Base-by-base conservation (phyloP, 129 eudicot genomes). In the Lactuca saligna region DNA sequence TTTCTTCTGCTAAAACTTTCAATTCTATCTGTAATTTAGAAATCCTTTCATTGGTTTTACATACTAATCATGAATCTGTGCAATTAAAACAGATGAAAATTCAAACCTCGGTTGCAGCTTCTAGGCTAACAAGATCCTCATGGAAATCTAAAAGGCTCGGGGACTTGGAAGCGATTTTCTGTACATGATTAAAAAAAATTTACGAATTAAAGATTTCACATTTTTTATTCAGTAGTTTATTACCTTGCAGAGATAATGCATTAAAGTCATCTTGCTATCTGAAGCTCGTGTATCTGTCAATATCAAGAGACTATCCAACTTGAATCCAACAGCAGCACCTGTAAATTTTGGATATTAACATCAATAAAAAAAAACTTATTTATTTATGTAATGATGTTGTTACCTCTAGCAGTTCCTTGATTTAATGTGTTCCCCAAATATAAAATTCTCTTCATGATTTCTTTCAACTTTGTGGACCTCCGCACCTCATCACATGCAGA, bases 181-280 rank as follows among this genome's bases (percentile, higher is more conserved):
- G 82, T 53, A 71, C 63, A 57, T 61, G 29, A 25, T 25, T 25
- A 25, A 25, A 25, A 25, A 20, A 20, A 20, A 20, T 20, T 20
- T 0, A 25, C 29, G 29, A 25, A 25, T 25, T 25, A 25, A 25
- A 25, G 29, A 25, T 25, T 25, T 25, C 29, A 25, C 29, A 25
- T 25, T 25, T 25, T 25, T 1, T 25, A 25, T 25, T 25, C 2
- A 25, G 29, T 25, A 20, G 25, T 20, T 20, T 20, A 0, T 0
- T 80, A 92, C 98, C 98, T 83, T 89, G 86, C 98, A 89, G 71
- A 93, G 98, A 74, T 93, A 93, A 81, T 93, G 95, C 98, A 93
- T 93, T 60, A 93, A 83, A 48, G 98, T 93, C 91, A 93, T 93
- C 84, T 79, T 87, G 90, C 70, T 84, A 78, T 73, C 80, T 70